Base-by-base conservation (phyloP, 2,329 filamentous ascomycete species). In the Endoconidiophora laricicola region DNA sequence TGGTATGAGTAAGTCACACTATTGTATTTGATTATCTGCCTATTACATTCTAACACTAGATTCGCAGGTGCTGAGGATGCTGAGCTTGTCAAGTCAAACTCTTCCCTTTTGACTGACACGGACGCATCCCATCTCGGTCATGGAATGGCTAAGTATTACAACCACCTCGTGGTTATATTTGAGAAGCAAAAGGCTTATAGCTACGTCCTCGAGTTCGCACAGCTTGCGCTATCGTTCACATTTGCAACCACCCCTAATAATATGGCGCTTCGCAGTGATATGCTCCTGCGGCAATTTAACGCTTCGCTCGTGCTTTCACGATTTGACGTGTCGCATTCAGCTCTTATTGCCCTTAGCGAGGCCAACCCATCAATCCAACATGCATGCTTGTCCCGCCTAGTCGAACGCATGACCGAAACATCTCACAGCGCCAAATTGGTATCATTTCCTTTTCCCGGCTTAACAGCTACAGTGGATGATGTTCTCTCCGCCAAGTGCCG, bases 251-350 rank as follows among this genome's bases (percentile, higher is more conserved):
- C 58, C 2, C 22, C 44, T 6, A 45, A 50, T 20, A 46, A 36
- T 23, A 33, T 39, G 2, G 26, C 18, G 10, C 23, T 50, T 14
- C 74, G 76, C 53, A 75, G 74, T 1, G 84, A 93, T 54, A 77
- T 96, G 58, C 78, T 93, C 18, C 82, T 79, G 56, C 81, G 87
- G 2, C 72, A 94, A 2, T 96, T 96, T 69, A 81, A 79, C 54
- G 84, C 86, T 16, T 81, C 86, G 0, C 70, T 91, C 18, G 77
- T 83, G 53, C 86, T 82, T 16, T 83, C 79, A 5, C 81, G 84
- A 51, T 96, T 87, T 59, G 79, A 86, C 54, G 71, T 84, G 39
- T 90, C 91, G 0, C 93, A 94, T 63, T 78, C 80, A 3, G 83
- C 83, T 0, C 72, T 96, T 24, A 69, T 80, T 12, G 73, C 82